Evolutionary conservation across 2,329 filamentous ascomycete genomes (phyloP), one percentile per base, ranked within the genome.

Genomic region (Lithohypha guttulata): DNA sequence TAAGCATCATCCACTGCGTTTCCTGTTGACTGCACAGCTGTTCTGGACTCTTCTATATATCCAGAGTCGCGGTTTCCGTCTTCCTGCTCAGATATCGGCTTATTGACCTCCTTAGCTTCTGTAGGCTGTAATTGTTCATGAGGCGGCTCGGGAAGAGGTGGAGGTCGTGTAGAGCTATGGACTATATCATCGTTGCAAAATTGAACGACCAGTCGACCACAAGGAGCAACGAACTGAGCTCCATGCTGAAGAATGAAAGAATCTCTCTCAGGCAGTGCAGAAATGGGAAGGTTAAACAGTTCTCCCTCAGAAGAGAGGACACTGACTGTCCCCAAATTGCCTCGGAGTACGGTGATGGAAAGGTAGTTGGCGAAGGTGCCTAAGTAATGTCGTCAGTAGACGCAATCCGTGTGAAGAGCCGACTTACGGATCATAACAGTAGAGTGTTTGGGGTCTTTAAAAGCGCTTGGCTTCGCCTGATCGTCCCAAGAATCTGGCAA

Each of bases 101-200:
- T n/a, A n/a, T n/a, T n/a, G n/a, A n/a, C n/a, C n/a, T n/a, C n/a
- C n/a, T n/a, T n/a, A n/a, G n/a, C n/a, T n/a, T n/a, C n/a, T n/a
- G n/a, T n/a, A n/a, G n/a, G n/a, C n/a, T n/a, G n/a, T n/a, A n/a
- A n/a, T n/a, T n/a, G n/a, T n/a, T n/a, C n/a, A n/a, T n/a, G n/a
- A n/a, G n/a, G n/a, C n/a, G n/a, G n/a, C n/a, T n/a, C 2, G 6
- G 34, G 40, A 10, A 43, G 20, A 9, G 40, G 35, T 11, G 40
- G 42, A 2, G 42, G 39, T 23, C 36, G 38, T 41, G 43, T 49
- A 3, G 42, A 43, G 17, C 45, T 36, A 5, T 35, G 40, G 15
- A 30, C 42, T 13, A 34, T 37, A 25, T 32, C n/a, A 13, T 40
- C 34, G 15, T 41, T 31, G 9, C 39, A 36, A 32, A 34, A 43